Percentiles rank a stretch among this genome's conserved stretches.
Evolutionary conservation across 1,284 basidiomycete genomes (phyloP).

Genomic region (Boletus semigastroideus): DNA sequence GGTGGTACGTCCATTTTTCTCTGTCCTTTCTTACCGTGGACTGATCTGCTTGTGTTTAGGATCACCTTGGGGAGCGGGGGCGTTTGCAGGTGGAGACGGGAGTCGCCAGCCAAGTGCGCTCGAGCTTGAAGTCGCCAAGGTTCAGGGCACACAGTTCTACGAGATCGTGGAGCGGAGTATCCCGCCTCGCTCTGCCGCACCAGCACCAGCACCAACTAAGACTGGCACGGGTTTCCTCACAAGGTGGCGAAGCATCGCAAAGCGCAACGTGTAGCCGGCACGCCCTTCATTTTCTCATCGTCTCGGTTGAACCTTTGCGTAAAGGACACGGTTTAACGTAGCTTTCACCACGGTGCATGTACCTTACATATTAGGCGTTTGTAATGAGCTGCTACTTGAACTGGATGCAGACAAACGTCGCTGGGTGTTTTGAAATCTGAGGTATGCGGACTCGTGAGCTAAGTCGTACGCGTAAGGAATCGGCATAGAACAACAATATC

Average conservation of each 20-base stretch:
- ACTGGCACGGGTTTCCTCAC: not conserved
- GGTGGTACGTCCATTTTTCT: conserved; percentile 34
- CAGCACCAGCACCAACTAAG: not conserved
- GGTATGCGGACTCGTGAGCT: no score
- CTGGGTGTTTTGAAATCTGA: no score
- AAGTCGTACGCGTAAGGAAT: no score
- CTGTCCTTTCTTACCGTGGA: not conserved
- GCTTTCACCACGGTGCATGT: no score
- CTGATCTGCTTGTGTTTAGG: conserved; percentile 12
- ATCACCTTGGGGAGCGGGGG: conserved; percentile 46
- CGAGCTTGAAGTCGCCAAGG: conserved; percentile 47
- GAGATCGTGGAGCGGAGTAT: conserved; percentile 1
- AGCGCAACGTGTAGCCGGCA: not conserved
- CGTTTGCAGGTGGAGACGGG: conserved; percentile 47
- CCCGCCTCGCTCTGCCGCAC: not conserved
- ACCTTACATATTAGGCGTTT: no score
- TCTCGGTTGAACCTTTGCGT: no score
- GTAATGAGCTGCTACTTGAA: no score
- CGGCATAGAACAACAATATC: no score
- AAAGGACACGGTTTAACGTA: no score
- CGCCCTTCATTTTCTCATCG: no score
- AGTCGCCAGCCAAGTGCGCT: conserved; percentile 43
- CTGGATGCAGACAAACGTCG: no score
- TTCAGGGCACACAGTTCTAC: conserved; percentile 43
- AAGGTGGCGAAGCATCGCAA: not conserved